Evolutionary conservation across 495 filamentous ascomycete species (phyloP), one percentile per base, ranked within the genome.

Genomic region (Xanthoparmelia taractica): DNA sequence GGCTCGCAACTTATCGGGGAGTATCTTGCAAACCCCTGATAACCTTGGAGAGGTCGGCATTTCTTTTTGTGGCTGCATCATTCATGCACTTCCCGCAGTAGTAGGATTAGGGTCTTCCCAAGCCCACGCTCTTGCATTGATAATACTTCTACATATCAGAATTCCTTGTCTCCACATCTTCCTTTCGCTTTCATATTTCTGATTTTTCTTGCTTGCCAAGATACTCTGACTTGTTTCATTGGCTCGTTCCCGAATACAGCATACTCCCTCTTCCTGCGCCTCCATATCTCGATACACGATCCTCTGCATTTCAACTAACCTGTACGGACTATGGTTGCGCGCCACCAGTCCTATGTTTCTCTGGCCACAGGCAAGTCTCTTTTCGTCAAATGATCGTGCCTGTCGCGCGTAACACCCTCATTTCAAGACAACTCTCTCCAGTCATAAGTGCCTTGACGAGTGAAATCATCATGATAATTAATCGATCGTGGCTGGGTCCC

Each of bases 401-500:
- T 25, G 4, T 20, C 8, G 13, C 4, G 13, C 29, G 33, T 3
- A 15, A 54, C 8, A 33, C 29, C 1, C 6, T 33, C 17, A 18
- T 29, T 0, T 13, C 4, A 6, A 7, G 25, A 8, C 50, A 1
- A 33, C 50, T 52, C 27, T 54, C 27, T 29, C 5, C 29, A 54
- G 20, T 33, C 17, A 27, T 11, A n/a, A 33, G 29, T 15, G 17
- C 29, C 17, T 18, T 54, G 13, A 52, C 25, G 11, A 31, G 11
- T 23, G 48, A 18, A 52, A 31, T 4, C 27, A 54, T 54, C 18
- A 54, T 54, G 50, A 33, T 54, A 54, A 20, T 54, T 29, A 54
- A 54, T 54, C 50, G 50, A 33, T 54, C 50, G 7, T 54, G 50
- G 50, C 20, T 54, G 29, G 29, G 29, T n/a, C 50, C 50, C 17